Evolutionary conservation across 257 asterid species (phyloP).

Genomic region (Penstemon barbatus): DNA sequence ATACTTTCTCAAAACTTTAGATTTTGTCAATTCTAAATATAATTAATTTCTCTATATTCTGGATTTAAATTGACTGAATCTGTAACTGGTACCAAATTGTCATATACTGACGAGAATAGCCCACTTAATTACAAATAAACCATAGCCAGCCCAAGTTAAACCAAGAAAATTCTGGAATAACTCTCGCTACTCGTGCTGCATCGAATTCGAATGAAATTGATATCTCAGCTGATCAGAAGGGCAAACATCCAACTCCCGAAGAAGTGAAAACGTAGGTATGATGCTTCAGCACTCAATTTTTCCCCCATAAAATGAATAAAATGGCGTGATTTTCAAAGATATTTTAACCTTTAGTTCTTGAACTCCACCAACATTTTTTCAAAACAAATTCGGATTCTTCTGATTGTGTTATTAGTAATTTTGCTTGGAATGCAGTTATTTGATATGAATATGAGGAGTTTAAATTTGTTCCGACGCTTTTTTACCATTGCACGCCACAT

Average conservation of each 20-base stretch:
- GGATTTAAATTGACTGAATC: too few species aligned
- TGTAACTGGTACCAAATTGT: too few species aligned
- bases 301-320: background rate
- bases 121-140: too few species aligned
- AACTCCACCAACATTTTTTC: background rate
- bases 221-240: background rate
- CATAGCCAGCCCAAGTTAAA: too few species aligned
- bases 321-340: background rate
- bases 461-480: background rate
- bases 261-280: constrained; percentile 18
- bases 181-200: background rate
- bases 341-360: background rate
- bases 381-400: background rate
- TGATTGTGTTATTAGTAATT: constrained; percentile 5
- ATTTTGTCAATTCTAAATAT: too few species aligned
- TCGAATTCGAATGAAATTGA: background rate
- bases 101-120: too few species aligned
- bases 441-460: background rate
- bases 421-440: background rate
- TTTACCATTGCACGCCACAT: background rate
- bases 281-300: background rate
- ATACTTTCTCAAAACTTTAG: too few species aligned
- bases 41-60: too few species aligned
- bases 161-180: background rate
- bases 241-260: background rate